Percentiles rank a stretch among this genome's conserved stretches.
These are phyloP conservation scores for Leptomonas pyrrhocoris DNA, from an alignment of 208 protist species.

Conservation along the genomic window DNA sequence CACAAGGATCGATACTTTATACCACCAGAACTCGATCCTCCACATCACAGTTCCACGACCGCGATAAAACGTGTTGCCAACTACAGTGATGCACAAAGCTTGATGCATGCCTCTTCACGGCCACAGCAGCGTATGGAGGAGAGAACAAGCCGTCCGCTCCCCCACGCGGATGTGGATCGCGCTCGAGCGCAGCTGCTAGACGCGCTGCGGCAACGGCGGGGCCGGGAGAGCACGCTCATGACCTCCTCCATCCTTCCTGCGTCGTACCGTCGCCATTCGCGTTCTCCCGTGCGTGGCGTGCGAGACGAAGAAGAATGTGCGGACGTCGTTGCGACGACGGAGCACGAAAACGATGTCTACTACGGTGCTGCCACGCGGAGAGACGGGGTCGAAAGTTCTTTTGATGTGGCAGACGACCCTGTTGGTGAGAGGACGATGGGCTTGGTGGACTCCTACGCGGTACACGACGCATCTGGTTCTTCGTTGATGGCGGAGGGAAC, in stretches of 20 bases:
- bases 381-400: neutral
- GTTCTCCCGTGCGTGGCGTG: neutral
- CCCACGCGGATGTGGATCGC: neutral
- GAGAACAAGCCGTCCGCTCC: neutral
- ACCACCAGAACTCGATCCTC: too few species aligned
- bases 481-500: neutral
- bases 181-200: conserved; percentile 5
- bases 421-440: neutral
- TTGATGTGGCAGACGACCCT: neutral
- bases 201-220: conserved; percentile 6
- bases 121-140: neutral
- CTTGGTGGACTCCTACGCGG: conserved; percentile 17
- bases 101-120: too few species aligned
- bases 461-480: neutral
- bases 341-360: neutral
- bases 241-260: conserved; percentile 8
- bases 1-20: too few species aligned
- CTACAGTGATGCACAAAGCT: too few species aligned
- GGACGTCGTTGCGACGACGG: neutral
- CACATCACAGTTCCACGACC: too few species aligned
- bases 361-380: neutral
- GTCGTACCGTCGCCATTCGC: conserved; percentile 9
- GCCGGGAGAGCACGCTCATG: neutral
- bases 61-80: too few species aligned
- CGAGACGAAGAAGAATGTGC: neutral